These are phyloP conservation scores for Psilocybe cubensis DNA, from an alignment of 768 basidiomycete genomes.

Conservation along the genomic window DNA sequence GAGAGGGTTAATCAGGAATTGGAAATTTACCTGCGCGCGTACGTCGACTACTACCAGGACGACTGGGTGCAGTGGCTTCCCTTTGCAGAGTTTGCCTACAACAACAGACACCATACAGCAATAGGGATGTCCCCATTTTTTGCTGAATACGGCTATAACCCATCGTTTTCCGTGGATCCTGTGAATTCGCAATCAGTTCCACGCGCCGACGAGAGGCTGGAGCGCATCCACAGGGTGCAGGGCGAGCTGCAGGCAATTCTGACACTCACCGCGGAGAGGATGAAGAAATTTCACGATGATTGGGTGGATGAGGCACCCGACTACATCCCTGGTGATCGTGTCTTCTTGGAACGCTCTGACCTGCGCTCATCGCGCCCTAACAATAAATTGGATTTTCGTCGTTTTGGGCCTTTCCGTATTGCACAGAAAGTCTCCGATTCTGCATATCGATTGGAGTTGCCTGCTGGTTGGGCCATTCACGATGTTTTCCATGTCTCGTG, in stretches of 20 bases:
- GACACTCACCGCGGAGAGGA: neutral
- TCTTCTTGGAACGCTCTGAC: neutral
- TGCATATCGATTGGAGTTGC: neutral
- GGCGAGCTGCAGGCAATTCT: neutral
- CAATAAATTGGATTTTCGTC: too few species aligned
- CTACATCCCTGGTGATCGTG: neutral
- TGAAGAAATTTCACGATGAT: conserved; percentile 1
- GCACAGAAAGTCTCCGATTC: neutral
- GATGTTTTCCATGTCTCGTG: conserved; percentile 4
- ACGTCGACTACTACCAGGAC: too few species aligned
- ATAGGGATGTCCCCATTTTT: too few species aligned
- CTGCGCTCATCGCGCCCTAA: too few species aligned
- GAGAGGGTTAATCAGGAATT: too few species aligned
- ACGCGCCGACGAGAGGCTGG: neutral
- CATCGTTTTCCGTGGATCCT: neutral
- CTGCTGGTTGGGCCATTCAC: neutral
- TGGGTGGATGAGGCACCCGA: neutral
- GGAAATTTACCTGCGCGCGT: too few species aligned
- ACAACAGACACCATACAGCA: too few species aligned
- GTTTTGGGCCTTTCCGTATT: too few species aligned
- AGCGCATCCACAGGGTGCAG: neutral
- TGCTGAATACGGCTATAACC: neutral
- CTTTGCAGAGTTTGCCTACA: too few species aligned
- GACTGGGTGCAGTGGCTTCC: too few species aligned
- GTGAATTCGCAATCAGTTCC: neutral